Conservation (phyloP, 140 eudicot genomes). For the Senecio squalidus region DNA sequence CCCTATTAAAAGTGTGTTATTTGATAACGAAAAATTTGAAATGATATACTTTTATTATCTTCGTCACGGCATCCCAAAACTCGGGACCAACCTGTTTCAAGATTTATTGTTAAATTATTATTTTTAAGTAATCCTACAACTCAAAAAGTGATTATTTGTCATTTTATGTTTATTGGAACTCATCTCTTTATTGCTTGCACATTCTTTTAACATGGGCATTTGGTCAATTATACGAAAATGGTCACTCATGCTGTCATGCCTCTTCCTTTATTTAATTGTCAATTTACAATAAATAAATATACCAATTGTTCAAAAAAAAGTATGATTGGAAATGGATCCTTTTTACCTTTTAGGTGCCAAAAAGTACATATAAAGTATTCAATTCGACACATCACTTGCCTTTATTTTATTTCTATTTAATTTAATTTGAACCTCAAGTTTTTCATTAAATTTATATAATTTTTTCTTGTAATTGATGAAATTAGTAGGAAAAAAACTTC, state of each 20-base stretch:
- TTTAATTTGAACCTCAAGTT: neutral
- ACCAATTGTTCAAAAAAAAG: neutral
- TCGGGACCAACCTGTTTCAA: no score
- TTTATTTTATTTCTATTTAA: no score
- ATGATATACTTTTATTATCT: no score
- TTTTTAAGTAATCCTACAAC: no score
- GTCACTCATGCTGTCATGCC: neutral
- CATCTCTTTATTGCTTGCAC: slow-evolving; percentile 10
- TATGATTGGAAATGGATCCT: neutral
- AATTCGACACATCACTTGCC: neutral
- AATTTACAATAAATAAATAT: slow-evolving; percentile 13
- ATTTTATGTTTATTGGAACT: neutral
- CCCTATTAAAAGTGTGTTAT: no score
- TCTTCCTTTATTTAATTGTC: slow-evolving; percentile 3
- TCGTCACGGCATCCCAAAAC: no score
- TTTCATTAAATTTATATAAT: neutral
- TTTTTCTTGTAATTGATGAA: neutral
- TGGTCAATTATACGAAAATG: slow-evolving; percentile 10
- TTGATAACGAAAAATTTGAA: no score
- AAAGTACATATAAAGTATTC: slow-evolving; percentile 17
- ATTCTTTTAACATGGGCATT: neutral
- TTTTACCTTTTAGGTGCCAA: slow-evolving; percentile 13
- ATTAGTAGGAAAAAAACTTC: neutral
- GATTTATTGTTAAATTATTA: no score
- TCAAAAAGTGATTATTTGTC: slow-evolving; percentile 19